phyloP scores from a whole-genome alignment of 2,329 filamentous ascomycete genomes.

The Aspergillus fumigatus region DNA sequence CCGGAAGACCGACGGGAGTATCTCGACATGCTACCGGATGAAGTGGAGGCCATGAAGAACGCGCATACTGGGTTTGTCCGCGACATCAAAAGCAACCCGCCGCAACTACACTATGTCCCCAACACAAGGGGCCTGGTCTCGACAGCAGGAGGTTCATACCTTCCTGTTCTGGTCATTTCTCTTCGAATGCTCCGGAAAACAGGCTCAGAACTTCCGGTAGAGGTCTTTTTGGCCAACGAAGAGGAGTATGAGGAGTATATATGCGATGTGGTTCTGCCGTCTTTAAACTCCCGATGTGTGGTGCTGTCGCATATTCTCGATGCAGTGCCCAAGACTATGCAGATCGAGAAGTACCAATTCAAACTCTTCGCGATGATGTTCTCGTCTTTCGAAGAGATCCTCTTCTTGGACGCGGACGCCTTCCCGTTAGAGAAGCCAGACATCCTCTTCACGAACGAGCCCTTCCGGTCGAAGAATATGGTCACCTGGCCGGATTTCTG shows the following conservation, averaged over 20 bases:
- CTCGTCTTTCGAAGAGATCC: slow-evolving; percentile 46
- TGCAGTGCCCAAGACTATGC: slow-evolving; percentile 20
- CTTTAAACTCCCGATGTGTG: slow-evolving; percentile 41
- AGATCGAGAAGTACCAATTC: slow-evolving; percentile 44
- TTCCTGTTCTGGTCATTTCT: slow-evolving; percentile 42
- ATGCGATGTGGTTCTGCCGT: slow-evolving; percentile 41
- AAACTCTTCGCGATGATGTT: slow-evolving; percentile 48
- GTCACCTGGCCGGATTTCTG: slow-evolving; percentile 49
- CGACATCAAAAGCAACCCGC: slow-evolving; percentile 22
- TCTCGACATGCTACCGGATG: slow-evolving; percentile 24
- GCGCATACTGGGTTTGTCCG: slow-evolving; percentile 33
- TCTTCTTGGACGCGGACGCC: slow-evolving; percentile 48
- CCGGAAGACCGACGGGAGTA: slow-evolving; percentile 27
- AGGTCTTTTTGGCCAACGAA: slow-evolving; percentile 43
- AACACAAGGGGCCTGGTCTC: slow-evolving; percentile 44
- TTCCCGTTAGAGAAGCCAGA: slow-evolving; percentile 43
- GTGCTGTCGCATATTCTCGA: slow-evolving; percentile 42
- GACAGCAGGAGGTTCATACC: slow-evolving; percentile 41
- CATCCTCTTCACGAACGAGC: slow-evolving; percentile 37
- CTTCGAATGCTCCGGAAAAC: slow-evolving; percentile 43
- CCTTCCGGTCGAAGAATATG: slow-evolving; percentile 40
- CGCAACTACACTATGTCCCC: slow-evolving; percentile 30
- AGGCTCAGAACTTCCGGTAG: slow-evolving; percentile 42
- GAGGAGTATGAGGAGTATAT: slow-evolving; percentile 40
- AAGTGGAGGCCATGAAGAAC: slow-evolving; percentile 29